These are phyloP conservation scores for Groenewaldozyma salmanticensis DNA, from an alignment of 805 yeast genomes.

Conservation along the genomic window DNA sequence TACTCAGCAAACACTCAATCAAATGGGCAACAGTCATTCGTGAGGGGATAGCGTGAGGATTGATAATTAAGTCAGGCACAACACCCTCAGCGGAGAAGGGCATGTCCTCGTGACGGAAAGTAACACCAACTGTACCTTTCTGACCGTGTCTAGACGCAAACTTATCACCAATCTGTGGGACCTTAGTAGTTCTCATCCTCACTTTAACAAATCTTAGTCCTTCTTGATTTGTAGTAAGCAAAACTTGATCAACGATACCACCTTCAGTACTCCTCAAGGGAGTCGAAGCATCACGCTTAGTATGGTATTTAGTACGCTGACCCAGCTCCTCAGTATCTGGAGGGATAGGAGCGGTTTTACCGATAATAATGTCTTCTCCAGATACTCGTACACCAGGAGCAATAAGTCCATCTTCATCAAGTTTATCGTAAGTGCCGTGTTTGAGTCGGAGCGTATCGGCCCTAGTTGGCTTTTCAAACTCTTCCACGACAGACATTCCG, in stretches of 20 bases:
- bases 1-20: constrained; percentile 93
- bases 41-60: constrained; percentile 99
- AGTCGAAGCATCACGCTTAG: constrained; percentile 97
- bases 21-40: constrained; percentile 99
- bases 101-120: constrained; percentile 98
- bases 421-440: constrained; percentile 95
- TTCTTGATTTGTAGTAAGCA: constrained; percentile 94
- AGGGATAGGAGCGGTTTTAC: constrained; percentile 98
- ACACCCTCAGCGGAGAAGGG: constrained; percentile 93
- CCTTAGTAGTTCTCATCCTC: constrained; percentile 96
- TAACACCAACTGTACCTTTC: constrained; percentile 99
- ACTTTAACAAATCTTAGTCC: constrained; percentile 97
- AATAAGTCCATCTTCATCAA: constrained; percentile 96
- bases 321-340: constrained; percentile 98
- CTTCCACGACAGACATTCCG: constrained; percentile 97
- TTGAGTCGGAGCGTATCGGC: constrained; percentile 91
- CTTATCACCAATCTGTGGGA: constrained; percentile 98
- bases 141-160: constrained; percentile 99
- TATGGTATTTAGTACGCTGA: constrained; percentile 95
- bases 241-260: constrained; percentile 97
- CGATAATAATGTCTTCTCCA: constrained; percentile 97
- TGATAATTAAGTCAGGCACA: constrained; percentile 94
- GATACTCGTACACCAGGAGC: constrained; percentile 98
- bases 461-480: constrained; percentile 93
- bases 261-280: constrained; percentile 94